Conservation (phyloP, 2,329 filamentous ascomycete genomes). For the Allantophomopsis cytisporea region DNA sequence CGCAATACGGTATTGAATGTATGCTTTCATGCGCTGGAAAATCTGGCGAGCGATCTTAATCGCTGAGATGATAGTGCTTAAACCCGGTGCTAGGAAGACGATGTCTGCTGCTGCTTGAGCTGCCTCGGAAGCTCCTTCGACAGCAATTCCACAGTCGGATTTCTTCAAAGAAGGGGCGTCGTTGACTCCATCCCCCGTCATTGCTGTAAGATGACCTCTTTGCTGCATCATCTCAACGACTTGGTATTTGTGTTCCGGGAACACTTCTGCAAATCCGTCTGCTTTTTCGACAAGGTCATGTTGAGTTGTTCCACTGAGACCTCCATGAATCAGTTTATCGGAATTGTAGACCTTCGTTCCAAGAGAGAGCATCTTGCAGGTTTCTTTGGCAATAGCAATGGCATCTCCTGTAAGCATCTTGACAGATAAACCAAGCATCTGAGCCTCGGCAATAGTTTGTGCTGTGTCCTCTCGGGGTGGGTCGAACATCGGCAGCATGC, state of each 20-base stretch:
- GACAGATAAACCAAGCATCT: slow-evolving; percentile 62
- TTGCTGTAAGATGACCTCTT: slow-evolving; percentile 86
- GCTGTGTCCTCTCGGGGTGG: slow-evolving; percentile 68
- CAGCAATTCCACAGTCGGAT: slow-evolving; percentile 88
- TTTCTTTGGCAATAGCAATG: slow-evolving; percentile 69
- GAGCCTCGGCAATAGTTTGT: slow-evolving; percentile 64
- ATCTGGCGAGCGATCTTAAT: slow-evolving; percentile 90
- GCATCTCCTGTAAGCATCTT: slow-evolving; percentile 78
- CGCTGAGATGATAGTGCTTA: slow-evolving; percentile 83
- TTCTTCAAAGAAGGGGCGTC: slow-evolving; percentile 88
- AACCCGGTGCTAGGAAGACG: slow-evolving; percentile 82
- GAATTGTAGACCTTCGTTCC: slow-evolving; percentile 75
- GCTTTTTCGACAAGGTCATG: slow-evolving; percentile 74
- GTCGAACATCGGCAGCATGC: slow-evolving; percentile 71
- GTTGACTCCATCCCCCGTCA: slow-evolving; percentile 95
- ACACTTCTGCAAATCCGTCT: slow-evolving; percentile 89
- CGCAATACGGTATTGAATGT: slow-evolving; percentile 90
- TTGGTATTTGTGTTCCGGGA: slow-evolving; percentile 91
- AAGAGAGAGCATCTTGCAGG: slow-evolving; percentile 69
- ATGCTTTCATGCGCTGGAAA: slow-evolving; percentile 95
- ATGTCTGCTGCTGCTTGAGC: slow-evolving; percentile 87
- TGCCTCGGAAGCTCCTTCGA: slow-evolving; percentile 83
- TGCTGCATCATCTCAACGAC: slow-evolving; percentile 90
- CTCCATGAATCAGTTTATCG: slow-evolving; percentile 63
- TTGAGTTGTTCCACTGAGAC: slow-evolving; percentile 58